Percentiles rank a stretch among this genome's conserved stretches.
Evolutionary conservation across 1,284 basidiomycete genomes (phyloP).

Genomic region (Coniferiporia sulphurascens): DNA sequence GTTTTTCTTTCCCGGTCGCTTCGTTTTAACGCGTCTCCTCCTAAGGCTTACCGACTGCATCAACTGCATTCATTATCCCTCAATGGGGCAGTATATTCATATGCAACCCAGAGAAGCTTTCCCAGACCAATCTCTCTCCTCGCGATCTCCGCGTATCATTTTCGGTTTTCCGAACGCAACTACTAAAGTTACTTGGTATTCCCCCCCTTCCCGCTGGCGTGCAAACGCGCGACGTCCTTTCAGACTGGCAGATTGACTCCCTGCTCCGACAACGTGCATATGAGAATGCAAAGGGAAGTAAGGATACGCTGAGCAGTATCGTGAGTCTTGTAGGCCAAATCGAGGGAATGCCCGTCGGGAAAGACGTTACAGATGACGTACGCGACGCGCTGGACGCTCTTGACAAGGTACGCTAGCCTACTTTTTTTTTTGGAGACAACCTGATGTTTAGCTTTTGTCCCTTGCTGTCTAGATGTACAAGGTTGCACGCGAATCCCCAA

Average conservation of each 20-base stretch:
- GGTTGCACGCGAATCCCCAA: conserved; percentile 37
- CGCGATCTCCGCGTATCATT: conserved; percentile 55
- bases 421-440: neutral
- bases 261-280: conserved; percentile 66
- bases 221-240: conserved; percentile 31
- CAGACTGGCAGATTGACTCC: conserved; percentile 77
- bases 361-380: conserved; percentile 71
- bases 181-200: conserved; percentile 76
- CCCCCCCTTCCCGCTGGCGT: conserved; percentile 48
- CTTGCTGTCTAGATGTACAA: conserved; percentile 37
- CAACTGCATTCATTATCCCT: conserved; percentile 81
- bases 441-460: neutral
- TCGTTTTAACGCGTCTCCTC: neutral
- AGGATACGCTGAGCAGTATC: conserved; percentile 78
- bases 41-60: conserved; percentile 40
- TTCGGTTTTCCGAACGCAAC: conserved; percentile 68
- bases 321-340: conserved; percentile 80
- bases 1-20: conserved; percentile 13
- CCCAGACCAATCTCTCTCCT: conserved; percentile 33
- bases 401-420: conserved; percentile 51
- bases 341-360: conserved; percentile 84
- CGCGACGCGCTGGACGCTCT: conserved; percentile 64
- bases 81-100: conserved; percentile 94
- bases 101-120: conserved; percentile 49
- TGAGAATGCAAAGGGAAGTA: conserved; percentile 65